Evolutionary conservation across 768 basidiomycete genomes (phyloP).

Genomic region (Crassisporium funariophilum): DNA sequence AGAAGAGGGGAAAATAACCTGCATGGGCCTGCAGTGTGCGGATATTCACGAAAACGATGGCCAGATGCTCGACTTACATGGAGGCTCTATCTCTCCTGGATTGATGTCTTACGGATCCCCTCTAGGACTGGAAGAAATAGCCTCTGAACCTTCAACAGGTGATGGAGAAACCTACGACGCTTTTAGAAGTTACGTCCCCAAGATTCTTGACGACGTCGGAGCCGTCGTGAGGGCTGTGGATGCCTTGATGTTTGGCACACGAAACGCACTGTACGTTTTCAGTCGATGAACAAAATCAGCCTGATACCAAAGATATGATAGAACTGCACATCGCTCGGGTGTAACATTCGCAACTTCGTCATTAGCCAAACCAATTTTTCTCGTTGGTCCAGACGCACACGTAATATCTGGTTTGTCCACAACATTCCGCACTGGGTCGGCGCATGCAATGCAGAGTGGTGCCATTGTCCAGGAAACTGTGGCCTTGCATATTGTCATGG

Average conservation of each 20-base stretch:
- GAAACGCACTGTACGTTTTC: constrained; percentile 67
- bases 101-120: constrained; percentile 67
- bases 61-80: constrained; percentile 63
- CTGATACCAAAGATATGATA: constrained; percentile 35
- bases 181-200: constrained; percentile 41
- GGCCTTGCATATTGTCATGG: constrained; percentile 66
- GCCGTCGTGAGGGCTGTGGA: constrained; percentile 68
- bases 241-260: constrained; percentile 69
- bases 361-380: constrained; percentile 43
- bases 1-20: constrained; percentile 53
- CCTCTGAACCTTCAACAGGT: constrained; percentile 65
- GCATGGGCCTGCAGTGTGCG: constrained; percentile 43
- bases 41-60: constrained; percentile 20
- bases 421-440: constrained; percentile 59
- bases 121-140: constrained; percentile 78
- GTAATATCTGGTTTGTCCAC: constrained; percentile 64
- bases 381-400: constrained; percentile 36
- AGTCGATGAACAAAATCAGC: neutral
- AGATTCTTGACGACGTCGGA: constrained; percentile 50
- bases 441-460: constrained; percentile 57
- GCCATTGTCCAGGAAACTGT: constrained; percentile 62
- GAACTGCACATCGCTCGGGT: constrained; percentile 66
- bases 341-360: constrained; percentile 63
- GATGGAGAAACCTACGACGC: constrained; percentile 66
- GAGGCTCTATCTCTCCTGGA: constrained; percentile 70